phyloP scores from a whole-genome alignment of 2,329 filamentous ascomycete species.

The Alternaria solani region DNA sequence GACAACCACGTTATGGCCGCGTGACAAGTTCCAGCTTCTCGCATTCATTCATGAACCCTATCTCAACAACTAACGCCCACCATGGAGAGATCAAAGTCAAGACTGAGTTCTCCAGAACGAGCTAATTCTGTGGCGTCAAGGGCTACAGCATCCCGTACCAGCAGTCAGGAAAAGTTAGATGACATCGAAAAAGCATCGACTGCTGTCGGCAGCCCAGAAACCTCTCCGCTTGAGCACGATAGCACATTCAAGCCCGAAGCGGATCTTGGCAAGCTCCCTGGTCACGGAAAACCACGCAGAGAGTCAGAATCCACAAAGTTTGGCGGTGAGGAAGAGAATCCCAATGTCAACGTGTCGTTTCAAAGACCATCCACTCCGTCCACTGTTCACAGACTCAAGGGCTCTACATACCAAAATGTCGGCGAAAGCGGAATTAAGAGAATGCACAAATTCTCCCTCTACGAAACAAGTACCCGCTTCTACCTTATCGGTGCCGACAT shows the following conservation, averaged over 20 bases:
- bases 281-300: slow-evolving; percentile 35
- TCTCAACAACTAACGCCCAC: slow-evolving; percentile 9
- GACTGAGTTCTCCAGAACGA: slow-evolving; percentile 32
- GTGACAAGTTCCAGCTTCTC: slow-evolving; percentile 7
- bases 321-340: slow-evolving; percentile 54
- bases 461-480: slow-evolving; percentile 92
- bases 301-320: slow-evolving; percentile 46
- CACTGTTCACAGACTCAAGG: slow-evolving; percentile 49
- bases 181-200: slow-evolving; percentile 40
- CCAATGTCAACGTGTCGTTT: slow-evolving; percentile 49
- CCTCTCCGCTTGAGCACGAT: slow-evolving; percentile 34
- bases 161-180: slow-evolving; percentile 34
- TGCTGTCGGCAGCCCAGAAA: slow-evolving; percentile 34
- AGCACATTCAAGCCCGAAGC: slow-evolving; percentile 40
- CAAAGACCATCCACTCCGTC: slow-evolving; percentile 51
- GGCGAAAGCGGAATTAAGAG: slow-evolving; percentile 54
- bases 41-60: background rate
- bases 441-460: slow-evolving; percentile 98
- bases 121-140: slow-evolving; percentile 35
- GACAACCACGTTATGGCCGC: slow-evolving; percentile 9
- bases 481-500: slow-evolving; percentile 95
- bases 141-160: slow-evolving; percentile 38
- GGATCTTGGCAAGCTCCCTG: slow-evolving; percentile 41
- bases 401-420: slow-evolving; percentile 52
- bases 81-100: slow-evolving; percentile 36